Evolutionary conservation across 2,329 filamentous ascomycete species (phyloP).

Genomic region (Trichophyton rubrum): DNA sequence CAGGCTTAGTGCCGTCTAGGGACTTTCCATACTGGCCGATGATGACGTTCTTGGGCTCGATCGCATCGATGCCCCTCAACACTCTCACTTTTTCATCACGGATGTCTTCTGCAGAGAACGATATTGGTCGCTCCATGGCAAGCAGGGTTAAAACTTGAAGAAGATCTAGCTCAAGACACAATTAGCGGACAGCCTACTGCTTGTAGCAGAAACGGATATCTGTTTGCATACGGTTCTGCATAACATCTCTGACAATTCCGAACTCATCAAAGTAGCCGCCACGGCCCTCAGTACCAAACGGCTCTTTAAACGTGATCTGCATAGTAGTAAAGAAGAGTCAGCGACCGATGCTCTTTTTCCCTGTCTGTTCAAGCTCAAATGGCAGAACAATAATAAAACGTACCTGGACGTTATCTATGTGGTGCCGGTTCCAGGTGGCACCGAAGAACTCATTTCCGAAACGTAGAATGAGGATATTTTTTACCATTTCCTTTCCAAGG

Average conservation of each 20-base stretch:
- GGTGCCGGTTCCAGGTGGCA: conserved; percentile 96
- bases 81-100: conserved; percentile 97
- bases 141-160: conserved; percentile 91
- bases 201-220: background rate
- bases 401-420: conserved; percentile 94
- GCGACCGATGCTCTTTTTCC: background rate
- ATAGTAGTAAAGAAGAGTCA: conserved; percentile 9
- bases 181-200: background rate
- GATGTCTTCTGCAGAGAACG: conserved; percentile 95
- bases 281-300: conserved; percentile 93
- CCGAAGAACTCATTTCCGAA: conserved; percentile 99
- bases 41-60: conserved; percentile 99
- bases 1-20: conserved; percentile 87
- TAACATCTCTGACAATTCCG: conserved; percentile 97
- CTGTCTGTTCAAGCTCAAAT: background rate
- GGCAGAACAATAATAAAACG: conserved; percentile 8
- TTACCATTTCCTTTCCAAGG: conserved; percentile 99
- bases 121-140: conserved; percentile 96
- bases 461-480: conserved; percentile 95
- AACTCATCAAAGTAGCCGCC: conserved; percentile 99
- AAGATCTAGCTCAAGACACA: conserved; percentile 43
- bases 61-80: conserved; percentile 79
- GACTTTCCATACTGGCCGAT: conserved; percentile 98
- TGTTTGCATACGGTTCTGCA: conserved; percentile 69
- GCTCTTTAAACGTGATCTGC: conserved; percentile 94